Base-by-base conservation (phyloP, 2,329 filamentous ascomycete genomes). In the Ophiostoma perfectum region DNA sequence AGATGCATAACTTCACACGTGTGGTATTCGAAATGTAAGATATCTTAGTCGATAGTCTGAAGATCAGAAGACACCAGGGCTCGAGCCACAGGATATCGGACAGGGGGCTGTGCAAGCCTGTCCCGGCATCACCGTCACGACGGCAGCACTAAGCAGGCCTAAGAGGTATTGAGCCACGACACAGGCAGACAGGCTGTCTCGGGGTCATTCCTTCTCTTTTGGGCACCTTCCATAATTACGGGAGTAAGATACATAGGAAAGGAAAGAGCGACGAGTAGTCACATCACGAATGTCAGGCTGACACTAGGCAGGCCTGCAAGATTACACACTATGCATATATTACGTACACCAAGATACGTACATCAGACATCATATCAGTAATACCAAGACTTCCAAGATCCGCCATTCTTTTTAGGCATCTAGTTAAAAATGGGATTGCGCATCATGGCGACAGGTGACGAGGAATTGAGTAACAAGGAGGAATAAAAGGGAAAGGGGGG, bases 311-410 rank as follows among this genome's bases (percentile, higher is more conserved):
- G n/a, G n/a, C n/a, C n/a, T 12, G 8, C 42, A 44, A 44, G 42
- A 44, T 14, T 9, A 27, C 49, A 55, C n/a, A 55, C n/a, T 47
- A 27, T 55, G 49, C n/a, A 55, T 55, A 9, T 27, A 27, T 55
- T 55, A 27, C 49, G n/a, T 55, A 55, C 27, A 18, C n/a, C n/a
- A 27, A 27, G 1, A 27, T 55, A 27, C 49, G n/a, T 55, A 55
- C 27, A 18, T 9, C n/a, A 55, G 42, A 16, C 49, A 55, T 55
- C 49, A 55, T 27, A 44, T 47, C n/a, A 47, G 9, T 12, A 16
- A 11, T 27, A 27, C 49, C 49, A 55, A 55, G 49, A 55, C 49
- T 36, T 55, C 49, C 49, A 55, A 55, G 49, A 55, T n/a, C n/a
- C 49, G n/a, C 49, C n/a, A 55, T 27, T 14, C 49, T 11, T 47